A percentile compares a stretch with the other conserved stretches of the same genome.
These are phyloP conservation scores for Alliaria petiolata DNA, from an alignment of 345 rosid species.

Conservation along the genomic window DNA sequence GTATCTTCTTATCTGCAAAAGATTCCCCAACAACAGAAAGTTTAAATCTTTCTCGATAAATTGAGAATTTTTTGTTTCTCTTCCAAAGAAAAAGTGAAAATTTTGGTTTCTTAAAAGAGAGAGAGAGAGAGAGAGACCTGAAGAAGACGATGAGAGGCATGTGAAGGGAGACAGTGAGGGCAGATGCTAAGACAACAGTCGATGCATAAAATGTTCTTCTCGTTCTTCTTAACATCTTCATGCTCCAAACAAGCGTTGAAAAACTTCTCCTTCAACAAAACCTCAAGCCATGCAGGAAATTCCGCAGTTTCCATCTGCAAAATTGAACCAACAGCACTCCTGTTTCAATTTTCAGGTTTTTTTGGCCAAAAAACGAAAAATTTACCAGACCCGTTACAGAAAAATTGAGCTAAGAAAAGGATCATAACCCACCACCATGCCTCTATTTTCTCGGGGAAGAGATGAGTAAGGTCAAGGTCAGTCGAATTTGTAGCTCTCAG, in stretches of 20 bases:
- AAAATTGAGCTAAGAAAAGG: no score
- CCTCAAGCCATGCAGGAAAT: slow-evolving; percentile 45
- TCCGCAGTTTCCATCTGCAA: slow-evolving; percentile 15
- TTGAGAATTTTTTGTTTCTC: background rate
- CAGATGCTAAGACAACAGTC: slow-evolving; percentile 78
- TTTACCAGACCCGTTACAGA: background rate
- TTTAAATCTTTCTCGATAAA: background rate
- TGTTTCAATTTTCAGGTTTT: slow-evolving; percentile 3
- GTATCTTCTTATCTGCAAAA: slow-evolving; percentile 75
- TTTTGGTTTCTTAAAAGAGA: background rate
- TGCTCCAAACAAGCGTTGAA: slow-evolving; percentile 74
- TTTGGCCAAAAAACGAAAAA: no score
- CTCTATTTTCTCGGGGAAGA: slow-evolving; percentile 5
- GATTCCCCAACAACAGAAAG: no score
- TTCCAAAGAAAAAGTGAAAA: background rate
- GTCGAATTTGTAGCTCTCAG: slow-evolving; percentile 26
- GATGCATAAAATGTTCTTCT: slow-evolving; percentile 72
- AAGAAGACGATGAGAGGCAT: slow-evolving; percentile 66
- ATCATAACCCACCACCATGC: slow-evolving; percentile 36
- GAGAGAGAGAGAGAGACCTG: no score
- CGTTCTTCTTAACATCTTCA: slow-evolving; percentile 65
- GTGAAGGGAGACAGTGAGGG: slow-evolving; percentile 74
- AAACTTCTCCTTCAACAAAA: slow-evolving; percentile 67
- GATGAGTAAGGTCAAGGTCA: slow-evolving; percentile 10
- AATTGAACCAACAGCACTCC: slow-evolving; percentile 8